Conservation (phyloP, 495 filamentous ascomycete genomes). For the Xylaria bambusicola region DNA sequence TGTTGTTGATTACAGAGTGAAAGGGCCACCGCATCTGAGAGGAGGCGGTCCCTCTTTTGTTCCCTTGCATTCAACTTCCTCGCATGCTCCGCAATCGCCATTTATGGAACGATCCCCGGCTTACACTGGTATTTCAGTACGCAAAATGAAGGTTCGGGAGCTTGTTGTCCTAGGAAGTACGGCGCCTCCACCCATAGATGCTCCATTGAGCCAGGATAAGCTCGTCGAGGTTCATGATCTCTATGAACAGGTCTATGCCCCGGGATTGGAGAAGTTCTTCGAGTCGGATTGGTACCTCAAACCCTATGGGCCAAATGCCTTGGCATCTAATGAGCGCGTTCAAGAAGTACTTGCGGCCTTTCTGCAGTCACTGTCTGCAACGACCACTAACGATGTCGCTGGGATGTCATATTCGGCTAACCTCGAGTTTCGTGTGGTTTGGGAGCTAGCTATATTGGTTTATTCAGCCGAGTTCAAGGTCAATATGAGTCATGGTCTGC, state of each 20-base stretch:
- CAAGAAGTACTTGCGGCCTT: conserved; percentile 65
- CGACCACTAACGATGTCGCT: conserved; percentile 53
- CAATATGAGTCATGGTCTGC: conserved; percentile 29
- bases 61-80: conserved; percentile 25
- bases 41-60: conserved; percentile 41
- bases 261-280: conserved; percentile 75
- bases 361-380: conserved; percentile 46
- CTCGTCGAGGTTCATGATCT: conserved; percentile 72
- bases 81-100: conserved; percentile 28
- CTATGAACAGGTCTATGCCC: conserved; percentile 74
- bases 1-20: conserved; percentile 28
- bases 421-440: conserved; percentile 72
- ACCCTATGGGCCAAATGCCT: conserved; percentile 25
- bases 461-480: conserved; percentile 33
- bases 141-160: conserved; percentile 72
- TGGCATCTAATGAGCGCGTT: conserved; percentile 60
- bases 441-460: conserved; percentile 57
- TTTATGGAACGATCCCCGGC: conserved; percentile 41
- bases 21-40: conserved; percentile 42
- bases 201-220: conserved; percentile 54
- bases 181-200: conserved; percentile 60
- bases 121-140: conserved; percentile 60
- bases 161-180: conserved; percentile 68
- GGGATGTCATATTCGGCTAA: conserved; percentile 63
- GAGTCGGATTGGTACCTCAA: conserved; percentile 82